These are phyloP conservation scores for Nemania diffusa DNA, from an alignment of 2,329 filamentous ascomycete genomes.

Conservation along the genomic window DNA sequence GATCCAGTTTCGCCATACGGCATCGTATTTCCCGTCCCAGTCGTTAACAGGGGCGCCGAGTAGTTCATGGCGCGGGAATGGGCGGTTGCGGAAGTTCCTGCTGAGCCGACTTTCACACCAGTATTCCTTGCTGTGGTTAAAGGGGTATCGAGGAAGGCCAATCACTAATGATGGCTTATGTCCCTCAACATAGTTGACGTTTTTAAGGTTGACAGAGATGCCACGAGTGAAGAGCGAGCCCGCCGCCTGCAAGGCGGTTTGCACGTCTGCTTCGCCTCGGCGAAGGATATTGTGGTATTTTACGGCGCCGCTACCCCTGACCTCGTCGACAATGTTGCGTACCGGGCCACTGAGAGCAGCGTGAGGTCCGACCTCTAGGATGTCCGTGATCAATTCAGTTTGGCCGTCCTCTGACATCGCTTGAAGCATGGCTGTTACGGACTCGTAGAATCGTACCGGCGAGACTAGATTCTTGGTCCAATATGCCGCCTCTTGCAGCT, in stretches of 20 bases:
- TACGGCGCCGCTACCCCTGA: neutral
- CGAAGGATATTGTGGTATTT: slow-evolving; percentile 26
- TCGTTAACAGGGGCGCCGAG: slow-evolving; percentile 39
- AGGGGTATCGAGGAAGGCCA: slow-evolving; percentile 41
- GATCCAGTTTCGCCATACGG: slow-evolving; percentile 43
- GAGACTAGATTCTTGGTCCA: slow-evolving; percentile 46
- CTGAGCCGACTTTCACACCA: slow-evolving; percentile 44
- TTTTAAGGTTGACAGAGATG: slow-evolving; percentile 16
- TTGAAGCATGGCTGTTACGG: slow-evolving; percentile 20
- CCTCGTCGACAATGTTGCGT: slow-evolving; percentile 18
- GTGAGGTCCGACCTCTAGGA: slow-evolving; percentile 42
- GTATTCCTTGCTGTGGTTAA: slow-evolving; percentile 37
- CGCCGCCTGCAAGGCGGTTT: slow-evolving; percentile 13
- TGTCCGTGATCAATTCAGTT: slow-evolving; percentile 12
- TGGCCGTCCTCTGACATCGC: neutral
- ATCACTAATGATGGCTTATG: slow-evolving; percentile 20
- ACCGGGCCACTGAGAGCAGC: slow-evolving; percentile 50
- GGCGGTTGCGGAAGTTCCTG: slow-evolving; percentile 32
- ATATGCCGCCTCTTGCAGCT: slow-evolving; percentile 41
- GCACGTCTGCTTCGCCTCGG: slow-evolving; percentile 7
- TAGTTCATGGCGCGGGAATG: slow-evolving; percentile 38
- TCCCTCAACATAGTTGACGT: slow-evolving; percentile 14
- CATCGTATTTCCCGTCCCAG: slow-evolving; percentile 36
- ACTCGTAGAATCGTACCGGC: slow-evolving; percentile 31
- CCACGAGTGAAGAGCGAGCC: slow-evolving; percentile 33